Percentiles rank a stretch among this genome's conserved stretches.
Conservation (phyloP, 495 filamentous ascomycete species). For the Tuber borchii region DNA sequence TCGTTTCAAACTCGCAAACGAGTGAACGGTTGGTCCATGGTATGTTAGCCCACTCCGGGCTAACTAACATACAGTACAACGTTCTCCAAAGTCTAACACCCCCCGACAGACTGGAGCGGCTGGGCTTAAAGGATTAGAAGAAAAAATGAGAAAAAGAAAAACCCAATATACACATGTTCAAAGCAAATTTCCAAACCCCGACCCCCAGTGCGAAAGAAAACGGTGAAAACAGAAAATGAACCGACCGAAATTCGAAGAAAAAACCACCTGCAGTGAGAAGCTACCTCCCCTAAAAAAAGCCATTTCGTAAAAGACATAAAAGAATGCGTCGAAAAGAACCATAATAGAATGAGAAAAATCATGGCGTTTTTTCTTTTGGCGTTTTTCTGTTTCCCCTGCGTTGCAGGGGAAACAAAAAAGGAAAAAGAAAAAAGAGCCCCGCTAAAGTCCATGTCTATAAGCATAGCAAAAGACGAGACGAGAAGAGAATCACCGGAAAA, state of each 20-base stretch:
- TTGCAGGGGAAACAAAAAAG: not conserved
- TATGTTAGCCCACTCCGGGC: not conserved
- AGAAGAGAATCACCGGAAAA: not conserved
- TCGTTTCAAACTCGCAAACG: conserved; percentile 2
- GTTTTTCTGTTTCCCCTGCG: not conserved
- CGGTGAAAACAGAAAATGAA: not conserved
- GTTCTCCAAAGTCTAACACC: not conserved
- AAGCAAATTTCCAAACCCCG: conserved; percentile 5
- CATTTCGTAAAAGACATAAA: not conserved
- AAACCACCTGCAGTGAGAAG: not conserved
- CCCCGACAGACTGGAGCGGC: not conserved
- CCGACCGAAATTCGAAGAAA: not conserved
- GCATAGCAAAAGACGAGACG: conserved; percentile 1
- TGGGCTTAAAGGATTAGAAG: not conserved
- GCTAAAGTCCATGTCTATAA: conserved; percentile 4
- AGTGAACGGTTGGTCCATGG: not conserved
- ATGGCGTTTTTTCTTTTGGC: not conserved
- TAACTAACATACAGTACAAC: not conserved
- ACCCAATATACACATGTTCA: not conserved
- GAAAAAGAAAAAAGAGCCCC: not conserved
- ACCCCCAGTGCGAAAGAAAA: not conserved
- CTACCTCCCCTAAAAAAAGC: not conserved
- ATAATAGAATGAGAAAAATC: not conserved
- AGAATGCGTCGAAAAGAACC: not conserved
- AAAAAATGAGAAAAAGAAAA: not conserved